Base-by-base conservation (phyloP, 2,329 filamentous ascomycete genomes). In the Boeremia lycopersici region DNA sequence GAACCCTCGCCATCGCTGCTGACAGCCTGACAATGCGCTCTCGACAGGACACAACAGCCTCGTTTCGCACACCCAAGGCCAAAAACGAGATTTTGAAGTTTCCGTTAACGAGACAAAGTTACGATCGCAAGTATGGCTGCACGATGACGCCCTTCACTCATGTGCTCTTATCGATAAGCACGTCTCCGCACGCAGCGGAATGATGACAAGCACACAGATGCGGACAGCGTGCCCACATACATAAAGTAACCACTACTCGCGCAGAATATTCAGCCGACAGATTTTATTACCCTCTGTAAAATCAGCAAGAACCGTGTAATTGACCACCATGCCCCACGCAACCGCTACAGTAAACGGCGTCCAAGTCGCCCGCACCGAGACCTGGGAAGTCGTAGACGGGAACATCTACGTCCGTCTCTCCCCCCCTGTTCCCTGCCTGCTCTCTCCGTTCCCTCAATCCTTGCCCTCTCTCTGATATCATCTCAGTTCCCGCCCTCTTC, bases 331-430 rank as follows among this genome's bases (percentile, higher is more conserved):
- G 70, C 69, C 68, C 2, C 60, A 58, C 55, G 80, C 80, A 46
- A 77, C 69, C 45, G 84, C 84, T 38, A 77, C 75, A 25, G 67
- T 84, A 44, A 78, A 81, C 62, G 81, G 79, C 59, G 76, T 75
- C 45, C 64, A 79, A 31, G 68, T 86, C 47, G 84, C 84, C 55
- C 77, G 81, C 61, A 70, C 80, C 0, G 76, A 81, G 38, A 74
- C 71, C 13, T 84, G 79, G 73, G 80, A 84, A 62, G 77, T 80
- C 26, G 82, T 86, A 30, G 84, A 86, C 61, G 83, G 83, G 25
- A 85, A 85, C 69, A 77, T 85, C 56, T 86, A 86, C 66, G 77
- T 79, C 61, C 15, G 64, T 23, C 11, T 15, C 23, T 23, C n/a
- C 30, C 35, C 43, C 31, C 17, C 35, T 25, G 17, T 35, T 17